Evolutionary conservation across 2,329 filamentous ascomycete genomes (phyloP).

Genomic region (Cladosporium sp.): DNA sequence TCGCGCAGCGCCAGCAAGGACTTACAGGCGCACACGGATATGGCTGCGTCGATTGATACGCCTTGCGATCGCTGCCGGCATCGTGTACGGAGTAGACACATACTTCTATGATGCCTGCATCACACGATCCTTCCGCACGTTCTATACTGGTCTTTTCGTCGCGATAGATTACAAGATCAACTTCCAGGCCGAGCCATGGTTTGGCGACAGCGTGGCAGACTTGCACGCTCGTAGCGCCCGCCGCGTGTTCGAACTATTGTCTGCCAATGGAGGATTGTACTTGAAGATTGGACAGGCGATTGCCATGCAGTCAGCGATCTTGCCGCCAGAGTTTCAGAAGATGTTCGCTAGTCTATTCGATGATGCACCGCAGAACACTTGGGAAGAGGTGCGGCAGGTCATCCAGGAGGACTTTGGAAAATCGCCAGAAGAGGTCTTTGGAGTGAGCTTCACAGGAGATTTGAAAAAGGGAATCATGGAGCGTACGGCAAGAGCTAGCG

Average conservation of each 20-base stretch:
- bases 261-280: conserved; percentile 87
- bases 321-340: conserved; percentile 90
- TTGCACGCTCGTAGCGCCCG: conserved; percentile 83
- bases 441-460: conserved; percentile 67
- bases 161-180: conserved; percentile 96
- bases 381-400: conserved; percentile 81
- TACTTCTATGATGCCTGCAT: conserved; percentile 78
- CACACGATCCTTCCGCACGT: conserved; percentile 77
- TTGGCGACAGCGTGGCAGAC: conserved; percentile 71
- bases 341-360: conserved; percentile 99
- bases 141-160: conserved; percentile 74
- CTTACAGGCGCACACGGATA: conserved; percentile 68
- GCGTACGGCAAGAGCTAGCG: conserved; percentile 72
- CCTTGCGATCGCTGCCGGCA: conserved; percentile 59
- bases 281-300: conserved; percentile 98
- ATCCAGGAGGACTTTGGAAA: conserved; percentile 84
- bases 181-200: conserved; percentile 76
- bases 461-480: conserved; percentile 66
- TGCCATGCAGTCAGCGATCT: conserved; percentile 92
- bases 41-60: conserved; percentile 75
- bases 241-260: conserved; percentile 76
- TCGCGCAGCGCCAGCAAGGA: conserved; percentile 67
- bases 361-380: conserved; percentile 89
- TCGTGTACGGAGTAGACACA: conserved; percentile 68
- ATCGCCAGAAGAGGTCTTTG: conserved; percentile 86